These are phyloP conservation scores for Beauveria scarabaeidicola DNA, from an alignment of 2,329 filamentous ascomycete species.

Conservation along the genomic window DNA sequence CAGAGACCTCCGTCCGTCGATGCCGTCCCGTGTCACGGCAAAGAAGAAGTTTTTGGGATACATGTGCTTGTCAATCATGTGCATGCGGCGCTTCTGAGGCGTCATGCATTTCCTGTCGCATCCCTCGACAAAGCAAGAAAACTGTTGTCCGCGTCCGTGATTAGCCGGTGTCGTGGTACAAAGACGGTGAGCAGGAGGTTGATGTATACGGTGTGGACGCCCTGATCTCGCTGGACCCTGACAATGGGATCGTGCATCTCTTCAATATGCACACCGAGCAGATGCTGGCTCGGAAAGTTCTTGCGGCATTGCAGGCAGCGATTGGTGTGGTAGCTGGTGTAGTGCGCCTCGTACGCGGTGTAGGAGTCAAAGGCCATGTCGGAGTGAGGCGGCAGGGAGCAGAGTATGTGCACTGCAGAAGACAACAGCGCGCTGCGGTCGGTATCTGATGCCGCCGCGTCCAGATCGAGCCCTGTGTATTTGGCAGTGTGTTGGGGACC, in stretches of 20 bases:
- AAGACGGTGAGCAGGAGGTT: not conserved
- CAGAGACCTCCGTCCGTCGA: constrained; percentile 75
- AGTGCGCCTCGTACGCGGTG: constrained; percentile 80
- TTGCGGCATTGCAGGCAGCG: constrained; percentile 75
- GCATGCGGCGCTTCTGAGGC: constrained; percentile 73
- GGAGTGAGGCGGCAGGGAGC: constrained; percentile 71
- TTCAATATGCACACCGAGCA: constrained; percentile 76
- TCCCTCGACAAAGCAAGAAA: constrained; percentile 79
- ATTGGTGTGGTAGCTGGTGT: constrained; percentile 70
- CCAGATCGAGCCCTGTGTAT: constrained; percentile 49
- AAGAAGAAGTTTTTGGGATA: constrained; percentile 89
- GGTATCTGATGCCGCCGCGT: constrained; percentile 25
- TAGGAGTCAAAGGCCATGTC: constrained; percentile 66
- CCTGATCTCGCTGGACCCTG: constrained; percentile 62
- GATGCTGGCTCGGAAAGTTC: constrained; percentile 80
- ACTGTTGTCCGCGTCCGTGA: constrained; percentile 39
- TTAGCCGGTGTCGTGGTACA: not conserved
- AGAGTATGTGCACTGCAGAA: constrained; percentile 54
- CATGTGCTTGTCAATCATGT: constrained; percentile 89
- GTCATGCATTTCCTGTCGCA: constrained; percentile 81
- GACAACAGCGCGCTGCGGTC: constrained; percentile 20
- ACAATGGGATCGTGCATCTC: constrained; percentile 83
- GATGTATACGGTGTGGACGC: constrained; percentile 69
- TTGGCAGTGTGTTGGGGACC: constrained; percentile 37
- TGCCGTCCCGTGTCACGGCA: constrained; percentile 76